A percentile compares a stretch with the other conserved stretches of the same genome.
Evolutionary conservation across 768 basidiomycete genomes (phyloP).

Genomic region (Fomitopsis pulvina): DNA sequence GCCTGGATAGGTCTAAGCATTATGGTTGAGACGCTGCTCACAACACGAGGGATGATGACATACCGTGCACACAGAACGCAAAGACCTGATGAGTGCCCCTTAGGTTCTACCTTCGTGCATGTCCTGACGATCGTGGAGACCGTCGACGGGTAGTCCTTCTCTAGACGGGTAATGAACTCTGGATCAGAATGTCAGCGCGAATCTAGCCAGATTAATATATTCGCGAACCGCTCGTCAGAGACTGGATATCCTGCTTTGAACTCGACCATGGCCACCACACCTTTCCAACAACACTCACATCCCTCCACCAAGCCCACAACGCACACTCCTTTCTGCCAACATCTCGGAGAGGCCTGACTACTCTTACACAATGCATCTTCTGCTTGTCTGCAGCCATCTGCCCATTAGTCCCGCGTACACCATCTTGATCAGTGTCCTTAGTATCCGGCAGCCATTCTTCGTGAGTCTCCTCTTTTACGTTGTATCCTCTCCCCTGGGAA

Average conservation of each 20-base stretch:
- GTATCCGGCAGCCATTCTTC: conserved; percentile 62
- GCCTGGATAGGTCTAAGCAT: conserved; percentile 51
- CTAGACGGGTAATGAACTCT: conserved; percentile 80
- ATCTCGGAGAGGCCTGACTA: conserved; percentile 67
- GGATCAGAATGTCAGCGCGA: not conserved
- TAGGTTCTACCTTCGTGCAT: conserved; percentile 71
- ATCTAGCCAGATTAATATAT: not conserved
- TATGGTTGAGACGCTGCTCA: not conserved
- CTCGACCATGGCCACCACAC: conserved; percentile 34
- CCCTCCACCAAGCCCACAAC: conserved; percentile 71
- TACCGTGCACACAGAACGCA: conserved; percentile 69
- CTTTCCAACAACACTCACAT: conserved; percentile 44
- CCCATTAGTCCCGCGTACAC: too few species aligned
- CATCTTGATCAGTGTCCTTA: not conserved
- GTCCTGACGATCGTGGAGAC: conserved; percentile 81
- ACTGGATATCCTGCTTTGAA: conserved; percentile 52
- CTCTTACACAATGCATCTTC: conserved; percentile 30
- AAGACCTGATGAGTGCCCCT: conserved; percentile 36
- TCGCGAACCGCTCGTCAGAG: conserved; percentile 58
- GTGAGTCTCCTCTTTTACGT: conserved; percentile 59
- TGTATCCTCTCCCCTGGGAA: conserved; percentile 69
- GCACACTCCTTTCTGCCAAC: conserved; percentile 75
- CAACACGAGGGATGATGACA: conserved; percentile 5
- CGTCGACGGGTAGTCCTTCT: conserved; percentile 80
- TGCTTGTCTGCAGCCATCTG: conserved; percentile 5